phyloP scores from a whole-genome alignment of 2,329 filamentous ascomycete genomes.

The Geosmithia flava region DNA sequence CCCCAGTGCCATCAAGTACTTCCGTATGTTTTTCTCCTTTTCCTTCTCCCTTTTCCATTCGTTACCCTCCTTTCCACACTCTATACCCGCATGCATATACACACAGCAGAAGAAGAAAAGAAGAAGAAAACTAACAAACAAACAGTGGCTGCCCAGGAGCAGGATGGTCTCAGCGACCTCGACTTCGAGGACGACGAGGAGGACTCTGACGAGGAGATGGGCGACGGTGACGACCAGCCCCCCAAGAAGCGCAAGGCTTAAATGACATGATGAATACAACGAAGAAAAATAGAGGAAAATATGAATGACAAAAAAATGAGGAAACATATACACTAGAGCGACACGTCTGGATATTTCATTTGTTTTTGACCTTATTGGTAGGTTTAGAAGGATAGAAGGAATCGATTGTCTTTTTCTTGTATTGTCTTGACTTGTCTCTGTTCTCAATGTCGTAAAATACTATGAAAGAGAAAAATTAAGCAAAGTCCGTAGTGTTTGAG shows the following conservation, averaged over 20 bases:
- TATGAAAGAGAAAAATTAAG: no score
- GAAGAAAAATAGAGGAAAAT: not conserved
- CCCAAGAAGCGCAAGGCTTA: constrained; percentile 31
- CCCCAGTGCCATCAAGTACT: constrained; percentile 82
- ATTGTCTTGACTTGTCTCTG: no score
- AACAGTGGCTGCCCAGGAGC: constrained; percentile 45
- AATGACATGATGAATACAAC: not conserved
- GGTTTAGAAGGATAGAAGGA: no score
- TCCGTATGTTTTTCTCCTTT: constrained; percentile 48
- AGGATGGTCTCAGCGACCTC: constrained; percentile 52
- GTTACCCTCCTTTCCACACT: no score
- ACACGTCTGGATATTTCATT: not conserved
- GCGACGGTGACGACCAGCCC: constrained; percentile 13
- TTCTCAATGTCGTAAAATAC: no score
- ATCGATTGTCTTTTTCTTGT: no score
- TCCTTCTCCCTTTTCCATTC: not conserved
- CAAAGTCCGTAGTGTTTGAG: not conserved
- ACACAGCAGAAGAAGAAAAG: not conserved
- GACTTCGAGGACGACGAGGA: constrained; percentile 52
- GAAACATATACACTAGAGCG: not conserved
- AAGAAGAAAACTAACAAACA: constrained; percentile 19
- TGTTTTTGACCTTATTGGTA: no score
- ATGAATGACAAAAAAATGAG: not conserved
- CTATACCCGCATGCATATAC: no score
- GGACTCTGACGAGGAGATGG: constrained; percentile 24